Evolutionary conservation across 305 asterid species (phyloP), one percentile per base, ranked within the genome.

Genomic region (Plantago rigida): DNA sequence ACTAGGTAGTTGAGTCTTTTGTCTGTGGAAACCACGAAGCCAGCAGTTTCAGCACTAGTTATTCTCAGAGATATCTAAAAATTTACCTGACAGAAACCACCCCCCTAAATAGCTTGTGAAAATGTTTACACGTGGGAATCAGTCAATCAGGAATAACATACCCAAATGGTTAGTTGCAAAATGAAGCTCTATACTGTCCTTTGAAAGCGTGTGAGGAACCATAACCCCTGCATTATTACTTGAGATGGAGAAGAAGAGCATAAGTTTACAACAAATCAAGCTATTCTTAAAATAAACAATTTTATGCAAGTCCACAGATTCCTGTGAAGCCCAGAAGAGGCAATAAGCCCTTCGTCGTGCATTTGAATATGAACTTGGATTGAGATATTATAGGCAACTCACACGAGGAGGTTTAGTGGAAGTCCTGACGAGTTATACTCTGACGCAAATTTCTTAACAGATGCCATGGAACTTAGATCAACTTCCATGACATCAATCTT

Each of bases 141-240:
- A n/a, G n/a, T n/a, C n/a, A n/a, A n/a, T n/a, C 22, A 22, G 56
- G 51, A 63, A 13, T 47, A 26, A 60, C 70, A 62, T 75, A 90
- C 97, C 95, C 51, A 90, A 55, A 76, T 90, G 95, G 63, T 90
- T 90, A 50, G 97, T 90, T 8, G 97, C 96, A 72, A 90, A 90
- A 63, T 90, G 97, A 87, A 87, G 45, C 66, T 90, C 97, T 55
- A 87, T 75, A 65, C 77, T 79, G 73, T 90, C 96, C 55, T 79
- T 68, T 5, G 97, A 90, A 63, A 83, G 95, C 71, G 56, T 75
- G 78, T 76, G 85, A 4, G 95, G 79, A 60, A 86, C 96, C 97
- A 90, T 87, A 60, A 90, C 71, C 66, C 97, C 97, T 75, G 97
- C 97, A 79, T 90, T 90, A 70, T 90, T 87, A 72, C 97, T 90